Base-by-base conservation (phyloP, 1,284 basidiomycete genomes). In the Ganoderma multipileum region DNA sequence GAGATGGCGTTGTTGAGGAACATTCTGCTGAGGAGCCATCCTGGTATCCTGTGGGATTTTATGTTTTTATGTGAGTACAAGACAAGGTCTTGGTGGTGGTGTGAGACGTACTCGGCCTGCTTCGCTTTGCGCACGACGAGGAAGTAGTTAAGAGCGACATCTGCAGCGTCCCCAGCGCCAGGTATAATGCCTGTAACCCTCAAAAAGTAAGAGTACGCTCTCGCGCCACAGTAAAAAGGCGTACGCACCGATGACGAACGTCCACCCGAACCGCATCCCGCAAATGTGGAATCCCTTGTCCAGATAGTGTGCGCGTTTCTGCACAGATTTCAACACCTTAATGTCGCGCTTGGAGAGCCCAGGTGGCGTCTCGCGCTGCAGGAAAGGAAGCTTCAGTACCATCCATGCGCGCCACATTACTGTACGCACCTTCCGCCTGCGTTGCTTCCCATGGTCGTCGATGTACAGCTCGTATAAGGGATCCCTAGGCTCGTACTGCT, bases 221-320 rank as follows among this genome's bases (percentile, higher is more conserved):
- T 23, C 26, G 2, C 62, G 44, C 26, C 26, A 14, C 30, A 26
- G n/a, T 9, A 30, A n/a, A 2, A 23, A 38, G 30, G 30, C 14
- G 54, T 16, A 64, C 83, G 68, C 66, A 86, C 86, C 86, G 63
- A 96, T 92, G 74, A 93, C 76, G 79, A 93, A 93, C 30, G 93
- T 90, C 91, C 92, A 97, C 5, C 97, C 96, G 71, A 98, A 96
- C 11, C 90, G 88, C 69, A 98, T 81, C 2, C 96, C 95, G 74
- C 91, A 95, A 12, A 98, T 65, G 60, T 79, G 84, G 83, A 98
- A 94, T 8, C 95, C 93, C 80, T 96, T 97, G 84, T 99, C 97
- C 66, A 99, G 91, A 77, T 92, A 89, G 78, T 96, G 95, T 0
- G 97, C 96, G 9, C 96, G 86, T 63, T 85, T 83, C 77, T 94